Evolutionary conservation across 2,329 filamentous ascomycete genomes (phyloP).

Genomic region (Dryadomyces quercus-mongolicae): DNA sequence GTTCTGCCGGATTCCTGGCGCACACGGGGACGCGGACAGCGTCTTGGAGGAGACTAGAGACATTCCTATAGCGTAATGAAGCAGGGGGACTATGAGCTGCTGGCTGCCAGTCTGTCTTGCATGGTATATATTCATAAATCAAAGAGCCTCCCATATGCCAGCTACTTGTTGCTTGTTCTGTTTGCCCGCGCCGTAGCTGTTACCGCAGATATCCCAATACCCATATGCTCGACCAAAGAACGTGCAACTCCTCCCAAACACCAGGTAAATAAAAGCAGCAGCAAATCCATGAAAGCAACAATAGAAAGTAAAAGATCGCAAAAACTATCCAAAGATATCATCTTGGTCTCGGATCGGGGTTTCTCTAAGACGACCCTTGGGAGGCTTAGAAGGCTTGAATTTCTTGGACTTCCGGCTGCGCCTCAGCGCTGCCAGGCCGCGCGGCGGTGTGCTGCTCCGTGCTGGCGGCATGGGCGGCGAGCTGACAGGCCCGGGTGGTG

Average conservation of each 20-base stretch:
- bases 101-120: too few relatives aligned
- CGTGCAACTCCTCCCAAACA: neutral
- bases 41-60: constrained; percentile 36
- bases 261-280: neutral
- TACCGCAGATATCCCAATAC: neutral
- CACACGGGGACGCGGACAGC: constrained; percentile 47
- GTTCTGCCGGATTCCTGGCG: constrained; percentile 53
- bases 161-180: neutral
- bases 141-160: neutral
- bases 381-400: constrained; percentile 14
- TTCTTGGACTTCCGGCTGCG: constrained; percentile 28
- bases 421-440: constrained; percentile 25
- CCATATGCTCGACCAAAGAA: neutral
- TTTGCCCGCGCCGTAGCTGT: neutral
- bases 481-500: neutral
- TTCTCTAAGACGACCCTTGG: neutral
- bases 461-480: constrained; percentile 14
- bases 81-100: too few relatives aligned
- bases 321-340: neutral
- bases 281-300: too few relatives aligned
- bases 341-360: neutral
- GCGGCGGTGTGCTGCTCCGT: constrained; percentile 19
- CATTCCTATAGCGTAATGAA: too few relatives aligned
- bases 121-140: too few relatives aligned
- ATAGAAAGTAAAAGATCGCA: neutral